These are phyloP conservation scores for Silene latifolia DNA, from an alignment of 148 eudicot genomes.

Conservation along the genomic window DNA sequence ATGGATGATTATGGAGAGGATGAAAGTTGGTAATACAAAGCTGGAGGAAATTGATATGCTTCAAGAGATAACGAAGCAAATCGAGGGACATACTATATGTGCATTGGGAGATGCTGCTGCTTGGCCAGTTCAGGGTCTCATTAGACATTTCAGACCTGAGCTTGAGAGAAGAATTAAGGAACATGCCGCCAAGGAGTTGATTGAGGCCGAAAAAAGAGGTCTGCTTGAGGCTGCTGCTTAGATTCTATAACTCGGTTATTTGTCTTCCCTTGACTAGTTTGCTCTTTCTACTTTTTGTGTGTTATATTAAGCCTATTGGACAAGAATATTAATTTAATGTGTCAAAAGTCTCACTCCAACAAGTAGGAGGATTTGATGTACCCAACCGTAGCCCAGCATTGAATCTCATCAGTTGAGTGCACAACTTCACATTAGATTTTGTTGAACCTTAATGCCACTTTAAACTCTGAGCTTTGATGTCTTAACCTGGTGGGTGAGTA, in stretches of 20 bases:
- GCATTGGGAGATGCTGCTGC: constrained; percentile 98
- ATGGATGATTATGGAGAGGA: constrained; percentile 82
- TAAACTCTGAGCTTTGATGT: background rate
- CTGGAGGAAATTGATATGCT: constrained; percentile 96
- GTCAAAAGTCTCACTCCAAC: too few relatives aligned
- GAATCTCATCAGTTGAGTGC: too few relatives aligned
- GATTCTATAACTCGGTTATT: constrained; percentile 38
- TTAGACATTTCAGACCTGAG: constrained; percentile 93
- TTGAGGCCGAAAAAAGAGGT: constrained; percentile 63
- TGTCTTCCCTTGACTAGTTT: background rate
- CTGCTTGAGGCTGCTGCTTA: constrained; percentile 62
- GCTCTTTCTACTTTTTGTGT: too few relatives aligned
- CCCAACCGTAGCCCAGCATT: too few relatives aligned
- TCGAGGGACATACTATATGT: constrained; percentile 94
- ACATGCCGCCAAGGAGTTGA: constrained; percentile 73
- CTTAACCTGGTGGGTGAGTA: background rate
- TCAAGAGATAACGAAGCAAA: constrained; percentile 93
- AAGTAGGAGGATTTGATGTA: too few relatives aligned
- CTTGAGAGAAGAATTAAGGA: constrained; percentile 84
- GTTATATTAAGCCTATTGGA: too few relatives aligned
- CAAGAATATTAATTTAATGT: too few relatives aligned
- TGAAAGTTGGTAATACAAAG: constrained; percentile 87
- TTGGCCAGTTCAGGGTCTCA: constrained; percentile 98
- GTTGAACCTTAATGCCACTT: background rate
- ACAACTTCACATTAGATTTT: too few relatives aligned